Base-by-base conservation (phyloP, 495 filamentous ascomycete genomes). In the Penicillium salamii region DNA sequence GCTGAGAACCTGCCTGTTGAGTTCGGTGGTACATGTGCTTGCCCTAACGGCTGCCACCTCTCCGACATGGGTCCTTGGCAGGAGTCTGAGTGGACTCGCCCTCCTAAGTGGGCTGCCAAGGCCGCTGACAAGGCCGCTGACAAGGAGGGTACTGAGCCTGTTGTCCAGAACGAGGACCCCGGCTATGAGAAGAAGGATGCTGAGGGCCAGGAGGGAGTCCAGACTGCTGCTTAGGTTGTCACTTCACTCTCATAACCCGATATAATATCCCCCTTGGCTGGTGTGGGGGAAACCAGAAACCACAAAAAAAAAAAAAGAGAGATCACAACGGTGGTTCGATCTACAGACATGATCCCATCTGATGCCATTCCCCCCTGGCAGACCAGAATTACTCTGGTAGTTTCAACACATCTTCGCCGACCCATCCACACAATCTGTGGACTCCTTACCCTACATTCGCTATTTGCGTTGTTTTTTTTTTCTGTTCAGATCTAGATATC, bases 21-120 rank as follows among this genome's bases (percentile, higher is more conserved):
- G 55, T 95, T 96, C 58, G 95, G 95, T 40, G 93, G 93, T 26
- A 74, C 63, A 14, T 98, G 93, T 69, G 58, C 84, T 42, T 98
- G 93, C 65, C 67, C 75, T 31, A 90, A 89, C 39, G 91, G 93
- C 29, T 98, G 93, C 71, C 72, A 78, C 66, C 64, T 97, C 49
- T 95, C 90, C 66, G 93, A 98, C 58, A 81, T 80, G 51, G 93
- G 93, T 38, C 93, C 93, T 37, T 98, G 93, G 93, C 81, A 87
- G 52, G 93, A 97, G 53, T 52, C 81, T 17, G 68, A 90, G 67
- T 93, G 82, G 81, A 72, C 79, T 15, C 79, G 72, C 47, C 71
- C 85, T 17, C 80, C 88, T 49, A 84, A 87, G 68, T 92, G 86
- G 88, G 82, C 75, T 35, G 63, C 65, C 28, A 67, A 56, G 52